Evolutionary conservation across 495 filamentous ascomycete genomes (phyloP).

Genomic region (Glarea lozoyensis): DNA sequence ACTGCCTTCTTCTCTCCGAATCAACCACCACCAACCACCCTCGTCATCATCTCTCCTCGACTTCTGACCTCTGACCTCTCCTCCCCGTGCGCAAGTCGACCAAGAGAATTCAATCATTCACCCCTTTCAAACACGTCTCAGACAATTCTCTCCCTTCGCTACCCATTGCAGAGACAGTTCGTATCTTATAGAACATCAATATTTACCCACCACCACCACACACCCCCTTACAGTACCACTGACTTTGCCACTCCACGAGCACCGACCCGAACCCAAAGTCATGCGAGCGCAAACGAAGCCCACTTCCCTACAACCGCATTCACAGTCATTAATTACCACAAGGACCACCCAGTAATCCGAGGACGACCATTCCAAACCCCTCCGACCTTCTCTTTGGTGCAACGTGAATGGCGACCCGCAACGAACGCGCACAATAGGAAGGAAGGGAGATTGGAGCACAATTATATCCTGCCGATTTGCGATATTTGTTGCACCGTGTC

Average conservation of each 20-base stretch:
- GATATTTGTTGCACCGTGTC: constrained; percentile 1
- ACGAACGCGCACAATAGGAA: constrained; percentile 5
- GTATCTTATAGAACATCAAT: too few relatives aligned
- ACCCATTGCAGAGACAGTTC: too few relatives aligned
- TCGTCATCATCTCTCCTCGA: background rate
- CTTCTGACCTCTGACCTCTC: background rate
- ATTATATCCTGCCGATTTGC: background rate
- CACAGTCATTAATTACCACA: constrained; percentile 6
- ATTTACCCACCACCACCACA: background rate
- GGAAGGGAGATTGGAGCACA: background rate
- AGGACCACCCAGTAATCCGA: constrained; percentile 8
- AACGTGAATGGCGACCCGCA: constrained; percentile 12
- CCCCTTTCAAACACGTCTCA: background rate
- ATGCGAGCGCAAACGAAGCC: constrained; percentile 18
- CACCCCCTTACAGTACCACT: background rate
- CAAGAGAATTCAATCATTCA: background rate
- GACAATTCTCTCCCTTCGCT: background rate
- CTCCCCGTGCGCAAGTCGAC: background rate
- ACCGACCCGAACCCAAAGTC: constrained; percentile 8
- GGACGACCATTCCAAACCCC: background rate
- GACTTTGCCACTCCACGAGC: constrained; percentile 9
- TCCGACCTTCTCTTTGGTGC: too few relatives aligned
- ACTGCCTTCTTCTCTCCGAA: background rate
- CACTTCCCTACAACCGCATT: constrained; percentile 4
- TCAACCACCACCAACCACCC: background rate